A percentile compares a stretch with the other conserved stretches of the same genome.
phyloP scores from a whole-genome alignment of 2,329 filamentous ascomycete genomes.

The Neofusicoccum parvum region DNA sequence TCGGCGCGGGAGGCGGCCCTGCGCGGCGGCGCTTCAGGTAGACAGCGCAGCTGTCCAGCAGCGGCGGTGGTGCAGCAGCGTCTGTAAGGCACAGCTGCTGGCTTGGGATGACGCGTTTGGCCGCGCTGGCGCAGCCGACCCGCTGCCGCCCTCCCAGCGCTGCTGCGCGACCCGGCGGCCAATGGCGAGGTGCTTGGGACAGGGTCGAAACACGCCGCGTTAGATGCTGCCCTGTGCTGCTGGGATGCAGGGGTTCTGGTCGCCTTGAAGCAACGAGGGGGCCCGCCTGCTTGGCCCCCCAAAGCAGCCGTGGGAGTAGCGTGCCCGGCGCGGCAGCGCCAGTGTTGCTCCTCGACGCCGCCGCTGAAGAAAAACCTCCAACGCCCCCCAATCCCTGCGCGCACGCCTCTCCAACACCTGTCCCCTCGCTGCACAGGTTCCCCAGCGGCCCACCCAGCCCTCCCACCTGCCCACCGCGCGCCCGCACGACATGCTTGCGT shows the following conservation, averaged over 20 bases:
- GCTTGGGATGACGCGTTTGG: constrained; percentile 5
- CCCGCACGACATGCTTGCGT: constrained; percentile 6
- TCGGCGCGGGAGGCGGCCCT: constrained; percentile 18
- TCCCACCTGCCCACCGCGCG: not conserved
- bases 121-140: not conserved
- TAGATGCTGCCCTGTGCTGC: constrained; percentile 16
- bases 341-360: constrained; percentile 10
- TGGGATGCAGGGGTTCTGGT: constrained; percentile 10
- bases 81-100: constrained; percentile 7
- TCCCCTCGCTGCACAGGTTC: constrained; percentile 17
- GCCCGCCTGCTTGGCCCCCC: not conserved
- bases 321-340: not conserved
- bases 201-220: constrained; percentile 9
- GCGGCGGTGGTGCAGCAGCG: constrained; percentile 4
- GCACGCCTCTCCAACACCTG: constrained; percentile 17
- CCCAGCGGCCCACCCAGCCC: not conserved
- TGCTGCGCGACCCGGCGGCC: not conserved
- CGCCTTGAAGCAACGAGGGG: constrained; percentile 20
- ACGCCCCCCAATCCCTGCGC: constrained; percentile 15
- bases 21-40: constrained; percentile 10
- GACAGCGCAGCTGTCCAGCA: not conserved
- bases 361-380: constrained; percentile 18
- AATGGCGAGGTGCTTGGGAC: not conserved
- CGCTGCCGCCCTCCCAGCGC: no score
- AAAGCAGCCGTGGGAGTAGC: not conserved